Evolutionary conservation across 148 eudicot species (phyloP).

Genomic region (Polygonum maritimum): DNA sequence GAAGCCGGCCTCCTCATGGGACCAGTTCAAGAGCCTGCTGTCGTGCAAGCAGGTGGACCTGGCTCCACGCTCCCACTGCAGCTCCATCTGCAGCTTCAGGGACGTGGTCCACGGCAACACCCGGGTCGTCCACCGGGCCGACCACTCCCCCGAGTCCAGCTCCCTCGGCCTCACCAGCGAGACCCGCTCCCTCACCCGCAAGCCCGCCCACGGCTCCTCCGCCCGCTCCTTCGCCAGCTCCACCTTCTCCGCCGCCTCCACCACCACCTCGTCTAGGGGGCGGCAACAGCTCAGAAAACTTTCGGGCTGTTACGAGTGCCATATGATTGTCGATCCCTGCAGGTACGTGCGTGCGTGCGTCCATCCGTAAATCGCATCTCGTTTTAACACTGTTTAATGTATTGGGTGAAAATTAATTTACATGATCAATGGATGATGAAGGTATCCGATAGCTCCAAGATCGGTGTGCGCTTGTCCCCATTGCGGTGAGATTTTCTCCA

Average conservation of each 20-base stretch:
- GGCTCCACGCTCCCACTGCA: constrained; percentile 42
- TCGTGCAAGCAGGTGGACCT: constrained; percentile 60
- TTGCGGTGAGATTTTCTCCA: constrained; percentile 91
- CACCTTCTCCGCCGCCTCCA: constrained; percentile 7
- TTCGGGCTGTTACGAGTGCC: constrained; percentile 91
- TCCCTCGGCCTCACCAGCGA: constrained; percentile 34
- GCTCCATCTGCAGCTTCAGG: constrained; percentile 59
- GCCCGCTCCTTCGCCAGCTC: constrained; percentile 33
- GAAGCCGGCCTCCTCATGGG: constrained; percentile 47
- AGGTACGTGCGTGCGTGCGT: constrained; percentile 26
- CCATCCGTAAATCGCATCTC: too few species aligned
- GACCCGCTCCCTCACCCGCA: constrained; percentile 25
- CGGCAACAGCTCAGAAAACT: constrained; percentile 70
- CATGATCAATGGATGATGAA: background rate
- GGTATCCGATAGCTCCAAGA: constrained; percentile 75
- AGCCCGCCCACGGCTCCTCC: constrained; percentile 18
- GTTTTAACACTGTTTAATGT: too few species aligned
- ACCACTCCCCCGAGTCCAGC: constrained; percentile 69
- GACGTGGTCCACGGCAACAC: constrained; percentile 71
- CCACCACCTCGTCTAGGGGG: constrained; percentile 36
- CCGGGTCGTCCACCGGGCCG: constrained; percentile 77
- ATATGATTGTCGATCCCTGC: constrained; percentile 69
- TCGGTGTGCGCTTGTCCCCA: constrained; percentile 71
- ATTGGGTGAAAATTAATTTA: background rate
- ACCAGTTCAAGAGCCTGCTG: constrained; percentile 69